Conservation (phyloP, 768 basidiomycete genomes). For the Hericium alpestre region DNA sequence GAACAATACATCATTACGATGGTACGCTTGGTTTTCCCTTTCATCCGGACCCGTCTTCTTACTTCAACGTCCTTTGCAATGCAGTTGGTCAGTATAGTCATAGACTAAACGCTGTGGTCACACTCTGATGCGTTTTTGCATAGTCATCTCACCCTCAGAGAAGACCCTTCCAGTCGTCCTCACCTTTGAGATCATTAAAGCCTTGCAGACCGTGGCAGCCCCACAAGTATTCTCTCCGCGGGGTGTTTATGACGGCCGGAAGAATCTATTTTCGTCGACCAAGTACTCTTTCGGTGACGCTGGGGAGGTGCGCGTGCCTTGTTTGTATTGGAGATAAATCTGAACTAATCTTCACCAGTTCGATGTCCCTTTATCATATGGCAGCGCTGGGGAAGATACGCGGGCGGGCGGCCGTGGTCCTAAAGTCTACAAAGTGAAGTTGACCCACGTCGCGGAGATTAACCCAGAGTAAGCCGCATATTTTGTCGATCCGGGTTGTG, state of each 20-base stretch:
- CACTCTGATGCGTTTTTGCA: background rate
- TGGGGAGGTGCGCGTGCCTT: slow-evolving; percentile 33
- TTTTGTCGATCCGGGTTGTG: slow-evolving; percentile 15
- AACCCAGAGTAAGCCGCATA: slow-evolving; percentile 59
- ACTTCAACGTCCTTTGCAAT: background rate
- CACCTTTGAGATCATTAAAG: slow-evolving; percentile 61
- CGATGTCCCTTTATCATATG: slow-evolving; percentile 39
- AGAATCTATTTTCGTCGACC: slow-evolving; percentile 59
- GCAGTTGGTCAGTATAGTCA: slow-evolving; percentile 33
- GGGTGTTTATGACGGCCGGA: slow-evolving; percentile 70
- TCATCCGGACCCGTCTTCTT: background rate
- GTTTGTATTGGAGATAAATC: background rate
- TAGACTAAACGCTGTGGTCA: background rate
- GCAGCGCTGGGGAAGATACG: slow-evolving; percentile 1
- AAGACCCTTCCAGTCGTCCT: slow-evolving; percentile 55
- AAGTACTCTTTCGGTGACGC: slow-evolving; percentile 48
- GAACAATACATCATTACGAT: slow-evolving; percentile 69
- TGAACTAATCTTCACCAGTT: slow-evolving; percentile 33
- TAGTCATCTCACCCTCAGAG: slow-evolving; percentile 60
- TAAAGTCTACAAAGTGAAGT: slow-evolving; percentile 55
- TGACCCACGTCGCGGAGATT: slow-evolving; percentile 68
- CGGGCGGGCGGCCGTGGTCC: slow-evolving; percentile 26
- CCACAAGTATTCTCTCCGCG: slow-evolving; percentile 63
- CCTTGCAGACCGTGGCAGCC: slow-evolving; percentile 46
- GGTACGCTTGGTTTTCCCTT: slow-evolving; percentile 31